These are phyloP conservation scores for Chrysanthemum makinoi DNA, from an alignment of 129 eudicot genomes.

Conservation along the genomic window DNA sequence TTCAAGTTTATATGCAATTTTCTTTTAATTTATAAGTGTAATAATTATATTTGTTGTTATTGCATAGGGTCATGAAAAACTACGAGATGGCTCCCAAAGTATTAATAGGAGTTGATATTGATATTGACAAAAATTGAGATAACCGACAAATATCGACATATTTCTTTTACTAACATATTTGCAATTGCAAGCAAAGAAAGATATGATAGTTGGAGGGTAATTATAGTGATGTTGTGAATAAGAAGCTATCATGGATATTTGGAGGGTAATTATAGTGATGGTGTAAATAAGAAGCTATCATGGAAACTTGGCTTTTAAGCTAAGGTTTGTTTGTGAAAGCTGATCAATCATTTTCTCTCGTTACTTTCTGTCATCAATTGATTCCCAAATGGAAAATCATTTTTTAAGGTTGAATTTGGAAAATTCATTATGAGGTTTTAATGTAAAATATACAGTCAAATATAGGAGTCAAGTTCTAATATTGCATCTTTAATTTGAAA, in stretches of 20 bases:
- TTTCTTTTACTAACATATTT: background rate
- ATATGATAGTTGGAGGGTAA: conserved; percentile 20
- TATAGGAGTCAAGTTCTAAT: background rate
- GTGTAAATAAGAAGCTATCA: conserved; percentile 37
- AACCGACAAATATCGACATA: background rate
- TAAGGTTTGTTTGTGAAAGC: conserved; percentile 40
- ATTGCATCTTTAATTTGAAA: background rate
- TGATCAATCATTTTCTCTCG: conserved; percentile 42
- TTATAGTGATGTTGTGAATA: no score
- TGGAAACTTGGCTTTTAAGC: conserved; percentile 62
- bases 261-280: conserved; percentile 17
- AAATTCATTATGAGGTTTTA: background rate
- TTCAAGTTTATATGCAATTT: no score
- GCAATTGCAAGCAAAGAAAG: background rate
- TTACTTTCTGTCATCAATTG: background rate
- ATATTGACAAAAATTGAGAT: background rate
- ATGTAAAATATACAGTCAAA: background rate
- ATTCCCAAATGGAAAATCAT: background rate
- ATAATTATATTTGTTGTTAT: no score
- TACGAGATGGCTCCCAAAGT: no score
- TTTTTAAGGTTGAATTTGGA: background rate
- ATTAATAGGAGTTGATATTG: no score
- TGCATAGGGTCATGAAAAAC: no score
- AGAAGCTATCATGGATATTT: background rate
- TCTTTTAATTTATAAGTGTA: no score